Evolutionary conservation across 352 stramenopile genomes (phyloP).

Genomic region (Globisporangium rhizosaccharum): DNA sequence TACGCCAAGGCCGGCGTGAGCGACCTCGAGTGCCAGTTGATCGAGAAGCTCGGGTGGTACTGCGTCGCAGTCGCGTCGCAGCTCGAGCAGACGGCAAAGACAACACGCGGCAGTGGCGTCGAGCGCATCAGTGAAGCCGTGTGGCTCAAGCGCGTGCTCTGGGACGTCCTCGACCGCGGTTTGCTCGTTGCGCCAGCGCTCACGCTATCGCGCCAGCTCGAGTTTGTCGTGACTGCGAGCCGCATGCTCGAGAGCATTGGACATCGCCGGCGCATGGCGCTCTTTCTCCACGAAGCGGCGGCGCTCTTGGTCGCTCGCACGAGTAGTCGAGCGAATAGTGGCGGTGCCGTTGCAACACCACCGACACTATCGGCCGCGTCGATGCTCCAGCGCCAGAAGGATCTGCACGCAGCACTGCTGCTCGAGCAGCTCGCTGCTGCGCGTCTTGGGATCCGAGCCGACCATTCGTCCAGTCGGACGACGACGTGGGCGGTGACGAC

Average conservation of each 20-base stretch:
- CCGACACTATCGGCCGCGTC: slow-evolving; percentile 11
- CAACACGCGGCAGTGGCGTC: slow-evolving; percentile 5
- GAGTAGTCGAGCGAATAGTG: slow-evolving; percentile 14
- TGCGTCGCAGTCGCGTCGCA: slow-evolving; percentile 47
- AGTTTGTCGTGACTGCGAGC: slow-evolving; percentile 61
- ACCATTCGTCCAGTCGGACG: neutral
- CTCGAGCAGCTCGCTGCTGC: slow-evolving; percentile 47
- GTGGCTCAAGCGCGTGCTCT: slow-evolving; percentile 69
- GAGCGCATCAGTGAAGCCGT: slow-evolving; percentile 46
- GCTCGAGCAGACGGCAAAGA: slow-evolving; percentile 10
- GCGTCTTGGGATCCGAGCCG: slow-evolving; percentile 38
- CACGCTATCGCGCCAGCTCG: slow-evolving; percentile 37
- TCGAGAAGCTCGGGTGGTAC: slow-evolving; percentile 71
- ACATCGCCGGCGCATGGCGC: slow-evolving; percentile 50
- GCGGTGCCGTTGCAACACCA: slow-evolving; percentile 5
- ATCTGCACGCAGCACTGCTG: slow-evolving; percentile 54
- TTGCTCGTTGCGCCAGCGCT: slow-evolving; percentile 50
- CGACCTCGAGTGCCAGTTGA: slow-evolving; percentile 66
- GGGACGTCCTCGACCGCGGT: slow-evolving; percentile 60
- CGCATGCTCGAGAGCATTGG: slow-evolving; percentile 63
- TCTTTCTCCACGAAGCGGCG: slow-evolving; percentile 71
- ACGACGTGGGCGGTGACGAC: slow-evolving; percentile 45
- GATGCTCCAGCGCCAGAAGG: slow-evolving; percentile 26
- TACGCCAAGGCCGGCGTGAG: slow-evolving; percentile 60
- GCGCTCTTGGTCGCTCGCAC: slow-evolving; percentile 38